phyloP scores from a whole-genome alignment of 2,329 filamentous ascomycete species.

The Fusarium pseudocircinatum region DNA sequence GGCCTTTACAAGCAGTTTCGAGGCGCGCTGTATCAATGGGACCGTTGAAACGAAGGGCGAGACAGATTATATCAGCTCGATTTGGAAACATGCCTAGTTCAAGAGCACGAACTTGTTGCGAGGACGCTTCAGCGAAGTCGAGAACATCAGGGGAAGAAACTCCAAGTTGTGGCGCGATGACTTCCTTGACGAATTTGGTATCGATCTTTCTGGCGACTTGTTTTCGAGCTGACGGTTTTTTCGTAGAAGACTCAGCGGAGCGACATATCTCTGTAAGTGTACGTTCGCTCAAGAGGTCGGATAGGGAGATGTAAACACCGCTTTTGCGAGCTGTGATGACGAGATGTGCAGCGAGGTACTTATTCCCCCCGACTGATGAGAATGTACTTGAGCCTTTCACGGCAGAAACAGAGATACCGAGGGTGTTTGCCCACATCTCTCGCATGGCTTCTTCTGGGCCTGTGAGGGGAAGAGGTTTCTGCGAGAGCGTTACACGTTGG shows the following conservation, averaged over 20 bases:
- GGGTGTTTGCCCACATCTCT: slow-evolving; percentile 57
- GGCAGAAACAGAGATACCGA: slow-evolving; percentile 50
- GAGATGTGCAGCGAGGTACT: slow-evolving; percentile 55
- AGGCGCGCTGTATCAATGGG: slow-evolving; percentile 54
- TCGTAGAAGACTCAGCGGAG: slow-evolving; percentile 36
- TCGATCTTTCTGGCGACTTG: slow-evolving; percentile 29
- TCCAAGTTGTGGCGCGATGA: slow-evolving; percentile 55
- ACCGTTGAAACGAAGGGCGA: slow-evolving; percentile 59
- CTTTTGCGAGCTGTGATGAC: slow-evolving; percentile 56
- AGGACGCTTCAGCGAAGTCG: slow-evolving; percentile 60
- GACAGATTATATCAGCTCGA: slow-evolving; percentile 58
- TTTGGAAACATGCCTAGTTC: slow-evolving; percentile 58
- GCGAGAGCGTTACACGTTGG: slow-evolving; percentile 40
- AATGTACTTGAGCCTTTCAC: slow-evolving; percentile 58
- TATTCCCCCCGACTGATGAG: slow-evolving; percentile 58
- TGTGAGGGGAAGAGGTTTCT: slow-evolving; percentile 60
- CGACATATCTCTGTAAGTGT: slow-evolving; percentile 58
- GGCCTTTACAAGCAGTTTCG: slow-evolving; percentile 56
- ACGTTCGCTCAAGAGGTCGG: slow-evolving; percentile 53
- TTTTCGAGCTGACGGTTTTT: neutral
- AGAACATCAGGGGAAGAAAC: slow-evolving; percentile 55
- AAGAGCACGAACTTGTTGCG: slow-evolving; percentile 58
- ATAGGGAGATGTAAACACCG: slow-evolving; percentile 53
- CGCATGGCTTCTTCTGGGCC: slow-evolving; percentile 59
- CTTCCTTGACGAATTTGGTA: slow-evolving; percentile 51